Evolutionary conservation across 371 early-diverging fungal species (phyloP), one percentile per base, ranked within the genome.

Genomic region (Zancudomyces culisetae): DNA sequence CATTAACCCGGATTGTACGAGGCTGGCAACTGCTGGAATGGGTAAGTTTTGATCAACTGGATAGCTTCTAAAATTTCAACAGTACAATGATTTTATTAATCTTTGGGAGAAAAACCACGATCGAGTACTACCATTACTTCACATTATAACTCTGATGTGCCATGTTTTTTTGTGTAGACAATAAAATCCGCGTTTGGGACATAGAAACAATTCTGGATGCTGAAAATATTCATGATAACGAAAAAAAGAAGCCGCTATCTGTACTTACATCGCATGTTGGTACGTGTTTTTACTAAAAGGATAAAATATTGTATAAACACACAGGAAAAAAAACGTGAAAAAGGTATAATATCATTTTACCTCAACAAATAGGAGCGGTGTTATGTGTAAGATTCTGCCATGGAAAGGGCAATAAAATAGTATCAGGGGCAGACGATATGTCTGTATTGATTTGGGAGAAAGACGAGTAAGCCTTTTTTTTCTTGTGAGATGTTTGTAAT

Each of bases 371-470:
- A 49, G 93, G 91, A 15, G 81, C 91, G 1, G 90, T 94, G 1
- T 64, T 94, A 35, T 93, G 93, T 58, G 89, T 89, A 1, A 73
- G 90, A 19, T 96, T 87, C 81, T 80, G 85, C 2, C 74, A 73
- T 39, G 68, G 59, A 20, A 72, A 73, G 18, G 90, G 90, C 0
- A 70, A 62, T 29, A 81, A 80, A 58, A 66, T 96, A 29, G 97
- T 94, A 3, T 80, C 86, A 1, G 86, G 90, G 21, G 83, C 91
- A 0, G 97, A 96, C 63, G 83, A 81, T 48, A 81, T 79, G 63
- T 76, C 88, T 6, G 78, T 94, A 45, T 74, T 93, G 45, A 79
- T 96, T n/a, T 96, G 93, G 94, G 80, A 82, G 61, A 62, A 74
- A 43, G 83, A 87, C 55, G 63, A 62, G 80, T 77, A 70, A 48